Evolutionary conservation across 2,329 filamentous ascomycete genomes (phyloP).

Genomic region (Talaromyces sp.): DNA sequence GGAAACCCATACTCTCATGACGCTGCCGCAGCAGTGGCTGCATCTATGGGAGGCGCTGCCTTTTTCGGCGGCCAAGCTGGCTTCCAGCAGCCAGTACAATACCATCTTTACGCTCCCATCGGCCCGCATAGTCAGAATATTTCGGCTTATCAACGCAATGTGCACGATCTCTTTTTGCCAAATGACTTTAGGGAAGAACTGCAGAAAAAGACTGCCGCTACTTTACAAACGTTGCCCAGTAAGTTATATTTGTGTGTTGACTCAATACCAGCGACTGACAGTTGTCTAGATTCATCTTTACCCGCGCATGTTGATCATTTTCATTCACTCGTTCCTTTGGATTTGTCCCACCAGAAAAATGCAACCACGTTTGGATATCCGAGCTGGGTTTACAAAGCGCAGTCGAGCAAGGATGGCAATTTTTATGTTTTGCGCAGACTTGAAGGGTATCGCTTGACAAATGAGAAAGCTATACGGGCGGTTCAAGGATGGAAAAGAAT

Average conservation of each 20-base stretch:
- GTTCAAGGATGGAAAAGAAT: conserved; percentile 88
- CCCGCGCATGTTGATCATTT: conserved; percentile 77
- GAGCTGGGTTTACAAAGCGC: conserved; percentile 94
- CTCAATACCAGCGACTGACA: conserved; percentile 12
- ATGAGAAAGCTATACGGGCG: conserved; percentile 79
- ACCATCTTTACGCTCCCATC: conserved; percentile 87
- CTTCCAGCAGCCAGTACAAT: conserved; percentile 69
- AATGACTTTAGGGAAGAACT: conserved; percentile 83
- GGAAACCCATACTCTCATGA: conserved; percentile 78
- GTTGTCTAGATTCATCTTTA: conserved; percentile 54
- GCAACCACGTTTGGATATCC: conserved; percentile 76
- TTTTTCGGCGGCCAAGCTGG: conserved; percentile 60
- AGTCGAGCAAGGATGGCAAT: conserved; percentile 80
- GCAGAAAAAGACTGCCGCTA: conserved; percentile 81
- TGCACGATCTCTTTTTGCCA: conserved; percentile 87
- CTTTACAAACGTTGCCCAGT: conserved; percentile 78
- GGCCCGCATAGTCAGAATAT: conserved; percentile 78
- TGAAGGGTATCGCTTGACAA: conserved; percentile 83
- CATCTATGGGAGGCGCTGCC: conserved; percentile 51
- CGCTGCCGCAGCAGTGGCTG: conserved; percentile 33
- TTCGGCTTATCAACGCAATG: conserved; percentile 75
- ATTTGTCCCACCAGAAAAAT: conserved; percentile 74
- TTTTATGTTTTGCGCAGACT: conserved; percentile 83
- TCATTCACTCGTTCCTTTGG: conserved; percentile 85
- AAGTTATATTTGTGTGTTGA: conserved; percentile 24